Conservation (phyloP, 306 rosid species). For the Cicer arietinum region DNA sequence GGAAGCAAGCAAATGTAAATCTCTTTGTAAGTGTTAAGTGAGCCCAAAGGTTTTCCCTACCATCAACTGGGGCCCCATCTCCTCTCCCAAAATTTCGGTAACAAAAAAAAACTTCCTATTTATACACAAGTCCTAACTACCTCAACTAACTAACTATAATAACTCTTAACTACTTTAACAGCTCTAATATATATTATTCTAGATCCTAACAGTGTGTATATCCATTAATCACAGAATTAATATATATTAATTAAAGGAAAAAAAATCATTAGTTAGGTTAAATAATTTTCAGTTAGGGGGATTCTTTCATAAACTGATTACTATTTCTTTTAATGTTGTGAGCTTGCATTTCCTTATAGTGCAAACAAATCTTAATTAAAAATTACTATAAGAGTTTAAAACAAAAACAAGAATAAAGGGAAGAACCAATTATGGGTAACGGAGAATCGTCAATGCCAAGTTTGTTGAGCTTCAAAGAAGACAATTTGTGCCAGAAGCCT, state of each 20-base stretch:
- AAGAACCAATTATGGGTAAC: constrained; percentile 69
- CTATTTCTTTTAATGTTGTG: not conserved
- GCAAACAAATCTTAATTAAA: not conserved
- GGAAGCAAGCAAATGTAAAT: too few relatives aligned
- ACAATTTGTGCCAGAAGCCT: constrained; percentile 94
- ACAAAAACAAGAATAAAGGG: not conserved
- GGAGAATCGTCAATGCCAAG: constrained; percentile 99
- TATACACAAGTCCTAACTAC: too few relatives aligned
- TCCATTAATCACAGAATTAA: not conserved
- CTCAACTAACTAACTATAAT: too few relatives aligned
- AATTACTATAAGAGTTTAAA: not conserved
- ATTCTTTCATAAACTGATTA: not conserved
- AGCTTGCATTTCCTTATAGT: not conserved
- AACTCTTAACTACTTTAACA: too few relatives aligned
- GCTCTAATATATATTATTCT: too few relatives aligned
- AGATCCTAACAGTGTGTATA: too few relatives aligned
- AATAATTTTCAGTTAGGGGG: not conserved
- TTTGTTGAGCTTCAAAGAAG: constrained; percentile 91
- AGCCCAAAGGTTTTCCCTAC: too few relatives aligned
- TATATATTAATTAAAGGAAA: not conserved
- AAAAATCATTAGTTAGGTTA: not conserved
- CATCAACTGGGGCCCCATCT: too few relatives aligned
- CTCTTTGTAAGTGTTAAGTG: too few relatives aligned
- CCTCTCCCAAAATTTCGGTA: too few relatives aligned
- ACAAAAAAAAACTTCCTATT: too few relatives aligned